Conservation (phyloP, 176 grass and related monocot species). For the Oryza australiensis region DNA sequence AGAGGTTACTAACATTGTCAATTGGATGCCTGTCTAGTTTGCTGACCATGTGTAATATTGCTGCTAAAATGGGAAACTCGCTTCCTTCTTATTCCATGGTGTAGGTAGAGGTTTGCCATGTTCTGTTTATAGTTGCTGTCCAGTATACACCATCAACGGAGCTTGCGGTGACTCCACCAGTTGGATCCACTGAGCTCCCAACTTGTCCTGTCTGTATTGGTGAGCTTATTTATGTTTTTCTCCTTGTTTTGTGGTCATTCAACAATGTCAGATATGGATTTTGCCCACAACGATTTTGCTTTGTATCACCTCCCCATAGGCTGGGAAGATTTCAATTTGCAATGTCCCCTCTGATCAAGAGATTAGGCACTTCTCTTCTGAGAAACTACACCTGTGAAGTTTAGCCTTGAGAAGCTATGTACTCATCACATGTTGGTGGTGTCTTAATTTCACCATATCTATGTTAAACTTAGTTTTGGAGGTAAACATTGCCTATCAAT, state of each 20-base stretch:
- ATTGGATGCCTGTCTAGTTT: slow-evolving; percentile 11
- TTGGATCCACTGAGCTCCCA: slow-evolving; percentile 76
- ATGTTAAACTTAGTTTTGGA: not conserved
- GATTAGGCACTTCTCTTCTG: not conserved
- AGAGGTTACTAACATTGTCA: slow-evolving; percentile 45
- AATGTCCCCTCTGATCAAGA: not conserved
- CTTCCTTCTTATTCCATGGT: slow-evolving; percentile 7
- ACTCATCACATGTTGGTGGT: not conserved
- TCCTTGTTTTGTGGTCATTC: not conserved
- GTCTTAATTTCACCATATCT: not conserved
- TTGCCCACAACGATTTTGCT: not conserved
- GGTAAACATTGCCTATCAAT: not conserved
- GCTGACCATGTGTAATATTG: not conserved
- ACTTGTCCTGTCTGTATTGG: slow-evolving; percentile 95
- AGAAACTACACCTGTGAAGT: not conserved
- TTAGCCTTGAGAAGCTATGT: not conserved
- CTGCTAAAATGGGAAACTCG: slow-evolving; percentile 17
- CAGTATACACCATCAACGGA: slow-evolving; percentile 68
- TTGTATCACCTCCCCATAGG: not conserved
- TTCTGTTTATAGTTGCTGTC: slow-evolving; percentile 69
- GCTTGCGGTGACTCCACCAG: slow-evolving; percentile 54
- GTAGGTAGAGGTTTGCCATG: slow-evolving; percentile 91
- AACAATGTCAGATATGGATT: not conserved
- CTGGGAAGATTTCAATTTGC: not conserved
- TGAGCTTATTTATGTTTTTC: slow-evolving; percentile 36